These are phyloP conservation scores for Ormosia semicastrata DNA, from an alignment of 306 rosid genomes.

Conservation along the genomic window DNA sequence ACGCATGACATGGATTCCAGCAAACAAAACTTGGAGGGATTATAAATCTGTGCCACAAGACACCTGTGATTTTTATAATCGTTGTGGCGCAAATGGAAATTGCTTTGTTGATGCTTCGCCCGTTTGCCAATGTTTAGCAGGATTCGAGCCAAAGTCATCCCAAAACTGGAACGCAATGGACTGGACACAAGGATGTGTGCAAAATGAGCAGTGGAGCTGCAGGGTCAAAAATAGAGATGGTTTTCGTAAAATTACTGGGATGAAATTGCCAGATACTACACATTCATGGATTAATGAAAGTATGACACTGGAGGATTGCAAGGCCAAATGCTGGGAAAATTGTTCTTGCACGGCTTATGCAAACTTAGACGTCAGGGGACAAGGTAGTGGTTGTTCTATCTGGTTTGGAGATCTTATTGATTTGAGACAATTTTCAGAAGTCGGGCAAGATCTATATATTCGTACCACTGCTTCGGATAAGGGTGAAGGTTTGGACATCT, in stretches of 20 bases:
- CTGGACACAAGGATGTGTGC: conserved; percentile 43
- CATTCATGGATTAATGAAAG: conserved; percentile 38
- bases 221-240: not conserved
- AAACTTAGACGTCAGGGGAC: not conserved
- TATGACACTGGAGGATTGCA: conserved; percentile 32
- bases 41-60: conserved; percentile 27
- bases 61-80: conserved; percentile 39
- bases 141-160: conserved; percentile 35
- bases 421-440: not conserved
- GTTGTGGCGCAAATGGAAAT: conserved; percentile 42
- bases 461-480: not conserved
- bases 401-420: conserved; percentile 7
- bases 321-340: not conserved
- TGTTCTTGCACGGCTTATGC: conserved; percentile 8
- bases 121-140: conserved; percentile 38
- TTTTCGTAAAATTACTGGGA: conserved; percentile 22
- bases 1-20: conserved; percentile 30
- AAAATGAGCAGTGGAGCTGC: conserved; percentile 23
- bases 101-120: conserved; percentile 26
- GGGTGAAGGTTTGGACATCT: not conserved
- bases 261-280: conserved; percentile 47
- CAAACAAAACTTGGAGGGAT: conserved; percentile 16
- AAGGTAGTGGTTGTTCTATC: not conserved
- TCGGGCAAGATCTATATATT: not conserved
- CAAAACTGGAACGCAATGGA: conserved; percentile 33